Conservation (phyloP, 345 rosid species). For the Lepidium sativum region DNA sequence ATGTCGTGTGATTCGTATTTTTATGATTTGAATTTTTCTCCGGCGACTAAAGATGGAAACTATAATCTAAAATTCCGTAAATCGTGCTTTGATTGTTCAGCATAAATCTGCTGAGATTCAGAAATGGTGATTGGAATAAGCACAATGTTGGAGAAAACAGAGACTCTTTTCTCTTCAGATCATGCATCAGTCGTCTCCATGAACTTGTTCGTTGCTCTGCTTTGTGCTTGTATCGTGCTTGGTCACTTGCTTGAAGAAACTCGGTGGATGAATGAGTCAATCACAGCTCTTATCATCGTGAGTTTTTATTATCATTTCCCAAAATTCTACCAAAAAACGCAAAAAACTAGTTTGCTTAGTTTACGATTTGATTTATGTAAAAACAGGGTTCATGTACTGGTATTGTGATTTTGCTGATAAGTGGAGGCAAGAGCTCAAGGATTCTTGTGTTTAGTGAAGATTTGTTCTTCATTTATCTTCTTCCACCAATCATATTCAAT, state of each 20-base stretch:
- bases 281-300: conserved; percentile 84
- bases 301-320: no score
- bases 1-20: background rate
- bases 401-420: conserved; percentile 63
- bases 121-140: conserved; percentile 35
- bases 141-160: conserved; percentile 28
- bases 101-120: background rate
- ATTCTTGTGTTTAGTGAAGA: conserved; percentile 93
- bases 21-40: background rate
- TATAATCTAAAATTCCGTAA: background rate
- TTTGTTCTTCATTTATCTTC: conserved; percentile 91
- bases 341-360: background rate
- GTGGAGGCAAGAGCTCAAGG: conserved; percentile 74
- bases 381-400: conserved; percentile 87
- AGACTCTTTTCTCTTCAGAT: conserved; percentile 39
- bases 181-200: conserved; percentile 75
- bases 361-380: background rate
- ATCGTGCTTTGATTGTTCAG: background rate
- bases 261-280: conserved; percentile 91
- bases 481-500: conserved; percentile 94
- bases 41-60: background rate
- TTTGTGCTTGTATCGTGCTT: conserved; percentile 71
- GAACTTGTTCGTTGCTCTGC: conserved; percentile 83
- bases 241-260: conserved; percentile 85
- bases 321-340: no score